Evolutionary conservation across 2,329 filamentous ascomycete genomes (phyloP).

Genomic region (Colletotrichum destructivum): DNA sequence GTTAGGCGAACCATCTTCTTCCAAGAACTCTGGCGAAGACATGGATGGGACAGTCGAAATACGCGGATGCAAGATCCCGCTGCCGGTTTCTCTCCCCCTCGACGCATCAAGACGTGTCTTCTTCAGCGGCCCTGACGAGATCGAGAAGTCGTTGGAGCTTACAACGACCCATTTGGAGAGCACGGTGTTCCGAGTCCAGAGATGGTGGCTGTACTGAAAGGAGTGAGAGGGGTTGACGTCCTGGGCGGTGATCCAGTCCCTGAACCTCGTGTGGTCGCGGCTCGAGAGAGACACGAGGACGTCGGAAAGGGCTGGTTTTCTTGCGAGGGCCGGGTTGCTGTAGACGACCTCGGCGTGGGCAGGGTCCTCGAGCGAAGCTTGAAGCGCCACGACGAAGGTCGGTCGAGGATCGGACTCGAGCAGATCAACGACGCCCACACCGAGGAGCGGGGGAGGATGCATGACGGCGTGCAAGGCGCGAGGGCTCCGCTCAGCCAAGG

Average conservation of each 20-base stretch:
- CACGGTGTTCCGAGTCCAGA: conserved; percentile 56
- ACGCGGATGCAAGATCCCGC: conserved; percentile 22
- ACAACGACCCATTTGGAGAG: conserved; percentile 56
- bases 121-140: conserved; percentile 50
- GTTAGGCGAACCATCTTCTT: conserved; percentile 24
- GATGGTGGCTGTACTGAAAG: conserved; percentile 50
- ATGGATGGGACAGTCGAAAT: conserved; percentile 9
- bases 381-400: conserved; percentile 55
- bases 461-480: conserved; percentile 29
- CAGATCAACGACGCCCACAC: conserved; percentile 56
- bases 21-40: conserved; percentile 14
- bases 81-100: conserved; percentile 40
- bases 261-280: conserved; percentile 54
- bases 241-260: conserved; percentile 56
- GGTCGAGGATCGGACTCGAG: conserved; percentile 59
- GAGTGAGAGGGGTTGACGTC: conserved; percentile 45
- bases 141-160: conserved; percentile 55
- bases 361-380: conserved; percentile 38
- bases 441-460: conserved; percentile 42
- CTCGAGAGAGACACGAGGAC: conserved; percentile 50
- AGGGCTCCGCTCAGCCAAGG: conserved; percentile 40
- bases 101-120: conserved; percentile 50
- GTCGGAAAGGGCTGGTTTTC: conserved; percentile 50
- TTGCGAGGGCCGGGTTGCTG: conserved; percentile 55
- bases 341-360: conserved; percentile 48